Base-by-base conservation (phyloP, 805 yeast genomes). In the Pichia phayaonensis region DNA sequence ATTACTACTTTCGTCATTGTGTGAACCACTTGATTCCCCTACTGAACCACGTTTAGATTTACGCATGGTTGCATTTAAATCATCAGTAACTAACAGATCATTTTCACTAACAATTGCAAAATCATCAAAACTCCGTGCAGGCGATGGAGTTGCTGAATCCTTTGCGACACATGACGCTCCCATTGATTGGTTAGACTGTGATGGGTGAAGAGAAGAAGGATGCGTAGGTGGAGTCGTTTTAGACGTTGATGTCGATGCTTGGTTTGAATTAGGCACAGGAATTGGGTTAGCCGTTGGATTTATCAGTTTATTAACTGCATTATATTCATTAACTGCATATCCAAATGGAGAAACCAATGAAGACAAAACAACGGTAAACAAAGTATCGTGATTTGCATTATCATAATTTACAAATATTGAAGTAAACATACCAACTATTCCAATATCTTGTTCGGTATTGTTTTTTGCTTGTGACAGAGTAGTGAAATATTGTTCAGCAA, bases 71-170 rank as follows among this genome's bases (percentile, higher is more conserved):
- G 22, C 27, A 34, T n/a, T 40, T 31, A 48, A 26, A 20, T 45
- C 52, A 13, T 20, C 39, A 24, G 18, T 54, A 21, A 53, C 54
- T 20, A 48, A 50, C 27, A 61, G 43, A 43, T 62, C 70, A 21
- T 61, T 65, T 44, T 60, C 60, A 39, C 71, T 76, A 42, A 78
- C 76, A 26, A 78, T 62, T 50, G 76, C 81, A 62, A 70, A 77
- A 36, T 73, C 82, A 31, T 63, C 71, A 36, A 48, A 46, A 45
- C 49, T 53, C 1, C 51, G 44, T 13, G 49, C 23, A 15, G 54
- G 51, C 11, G 51, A 45, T n/a, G 45, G 43, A 4, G 42, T 46
- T 15, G 24, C 42, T 1, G 34, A 23, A 18, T 26, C 21, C 4
- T 27, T 43, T 24, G 20, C 2, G 8, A 40, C 18, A 10, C 13